Evolutionary conservation across 768 basidiomycete genomes (phyloP), one percentile per base, ranked within the genome.

Genomic region (Pulveroboletus sp.): DNA sequence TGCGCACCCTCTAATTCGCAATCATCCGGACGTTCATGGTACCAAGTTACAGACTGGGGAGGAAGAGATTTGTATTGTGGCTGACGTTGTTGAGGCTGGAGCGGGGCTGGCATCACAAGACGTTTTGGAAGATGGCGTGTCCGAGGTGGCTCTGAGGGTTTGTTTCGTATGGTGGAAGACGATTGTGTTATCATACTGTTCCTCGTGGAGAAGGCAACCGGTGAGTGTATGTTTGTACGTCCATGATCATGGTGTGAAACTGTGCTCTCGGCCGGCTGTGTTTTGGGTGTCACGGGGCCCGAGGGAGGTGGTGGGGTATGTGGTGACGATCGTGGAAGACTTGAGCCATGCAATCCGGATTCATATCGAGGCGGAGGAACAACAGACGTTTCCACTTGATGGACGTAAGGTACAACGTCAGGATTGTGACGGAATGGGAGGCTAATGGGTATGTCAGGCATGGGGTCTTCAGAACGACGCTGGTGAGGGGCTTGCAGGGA

Each of bases 51-150:
- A 17, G 45, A 23, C 8, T 51, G 27, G 4, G 37, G 12, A 19
- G 30, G 38, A 27, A 55, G 47, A 34, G 60, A 59, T n/a, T 35
- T 48, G 23, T 49, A 37, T 41, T 62, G 57, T 22, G 53, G 46
- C 32, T 51, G 43, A 13, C 50, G 55, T 22, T 52, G 50, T 23
- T 62, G 61, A 50, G 66, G 67, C 59, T 81, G 80, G 32, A 89
- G 73, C 14, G 82, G 86, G 4, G 82, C 67, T 39, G 86, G 86
- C 86, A 89, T 89, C 36, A 88, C 80, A 23, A 89, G 78, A 40
- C 72, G 77, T 62, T 78, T 84, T 4, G 86, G 86, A 36, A 82
- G 58, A 63, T 82, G 69, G 34, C 57, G 65, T 20, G 48, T 53
- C 45, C 63, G 65, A 16, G 45, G 56, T 6, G 53, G 53, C 23